Base-by-base conservation (phyloP, 73 alveolate species). In the Tetrahymena thermophila region DNA sequence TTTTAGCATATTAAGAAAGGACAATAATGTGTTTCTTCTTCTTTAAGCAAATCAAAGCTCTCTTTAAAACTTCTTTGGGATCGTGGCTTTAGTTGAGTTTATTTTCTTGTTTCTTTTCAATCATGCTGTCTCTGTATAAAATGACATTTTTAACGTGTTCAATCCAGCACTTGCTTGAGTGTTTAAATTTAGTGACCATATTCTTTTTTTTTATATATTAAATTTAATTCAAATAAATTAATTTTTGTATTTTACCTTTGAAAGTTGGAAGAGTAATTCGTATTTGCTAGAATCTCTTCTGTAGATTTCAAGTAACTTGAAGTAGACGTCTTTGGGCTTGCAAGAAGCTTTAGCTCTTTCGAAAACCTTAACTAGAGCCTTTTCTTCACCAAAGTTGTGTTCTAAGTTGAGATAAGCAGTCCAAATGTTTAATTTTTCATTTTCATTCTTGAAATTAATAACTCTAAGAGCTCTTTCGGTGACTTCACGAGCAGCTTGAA, bases 381-480 rank as follows among this genome's bases (percentile, higher is more conserved):
- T 97, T 95, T 96, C 96, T 84, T 97, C 96, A 44, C 99, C 99
- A 94, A 98, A 98, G 57, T 98, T 98, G 94, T 96, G 97, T 97
- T 98, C 99, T 58, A 98, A 95, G 96, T 98, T 98, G 98, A 98
- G 97, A 94, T 97, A 98, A 15, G 99, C 99, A 21, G 98, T 96
- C 99, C 99, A 98, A 40, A 98, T 85, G 97, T 98, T 98, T 96
- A 98, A 96, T 57, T 95, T 84, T 96, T 98, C 98, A 84, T 97
- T 99, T 94, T 98, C 97, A 44, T 97, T 97, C 71, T 97, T 98
- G 31, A 97, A 97, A 85, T 98, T 98, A 23, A 98, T 97, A 8
- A 98, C 96, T 96, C 98, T 98, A 55, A 98, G 96, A 25, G 99
- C 99, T 96, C 99, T 97, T 96, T 98, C 99, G 93, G 97, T 97